These are phyloP conservation scores for Pseudogymnoascus verrucosus DNA, from an alignment of 2,329 filamentous ascomycete genomes.

Conservation along the genomic window DNA sequence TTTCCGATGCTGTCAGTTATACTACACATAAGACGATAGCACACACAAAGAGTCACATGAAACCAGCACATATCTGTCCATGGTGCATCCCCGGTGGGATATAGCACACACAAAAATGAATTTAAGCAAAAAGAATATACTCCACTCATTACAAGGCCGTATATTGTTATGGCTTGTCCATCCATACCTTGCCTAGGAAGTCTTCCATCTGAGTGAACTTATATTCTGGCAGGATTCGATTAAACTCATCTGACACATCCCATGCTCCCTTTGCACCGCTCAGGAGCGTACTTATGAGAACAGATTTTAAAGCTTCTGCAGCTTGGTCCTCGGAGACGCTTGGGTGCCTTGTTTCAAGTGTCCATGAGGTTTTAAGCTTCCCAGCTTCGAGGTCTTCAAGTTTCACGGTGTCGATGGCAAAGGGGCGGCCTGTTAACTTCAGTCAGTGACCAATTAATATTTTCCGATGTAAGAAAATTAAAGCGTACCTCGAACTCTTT, in stretches of 20 bases:
- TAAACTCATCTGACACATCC: constrained; percentile 37
- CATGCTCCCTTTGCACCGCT: constrained; percentile 35
- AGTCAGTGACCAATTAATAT: constrained; percentile 13
- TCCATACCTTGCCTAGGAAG: constrained; percentile 30
- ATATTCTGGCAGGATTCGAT: constrained; percentile 37
- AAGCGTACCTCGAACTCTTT: constrained; percentile 33
- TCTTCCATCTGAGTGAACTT: constrained; percentile 33
- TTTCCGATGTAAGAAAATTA: neutral
- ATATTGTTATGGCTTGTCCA: constrained; percentile 27
- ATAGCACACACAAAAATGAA: neutral
- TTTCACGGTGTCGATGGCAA: constrained; percentile 38
- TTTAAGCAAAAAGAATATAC: neutral
- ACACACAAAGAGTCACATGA: neutral
- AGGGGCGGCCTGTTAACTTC: constrained; percentile 26
- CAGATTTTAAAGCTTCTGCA: constrained; percentile 28
- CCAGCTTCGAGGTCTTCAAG: constrained; percentile 40
- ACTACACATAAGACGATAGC: neutral
- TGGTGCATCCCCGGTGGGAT: neutral
- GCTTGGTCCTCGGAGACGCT: constrained; percentile 27
- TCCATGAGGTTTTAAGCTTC: constrained; percentile 34
- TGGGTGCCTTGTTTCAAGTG: constrained; percentile 27
- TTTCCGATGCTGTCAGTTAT: neutral
- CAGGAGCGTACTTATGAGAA: constrained; percentile 35
- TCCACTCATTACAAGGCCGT: neutral
- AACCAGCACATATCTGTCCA: neutral